Evolutionary conservation across 2,329 filamentous ascomycete genomes (phyloP).

Genomic region (Botrytis fabae): DNA sequence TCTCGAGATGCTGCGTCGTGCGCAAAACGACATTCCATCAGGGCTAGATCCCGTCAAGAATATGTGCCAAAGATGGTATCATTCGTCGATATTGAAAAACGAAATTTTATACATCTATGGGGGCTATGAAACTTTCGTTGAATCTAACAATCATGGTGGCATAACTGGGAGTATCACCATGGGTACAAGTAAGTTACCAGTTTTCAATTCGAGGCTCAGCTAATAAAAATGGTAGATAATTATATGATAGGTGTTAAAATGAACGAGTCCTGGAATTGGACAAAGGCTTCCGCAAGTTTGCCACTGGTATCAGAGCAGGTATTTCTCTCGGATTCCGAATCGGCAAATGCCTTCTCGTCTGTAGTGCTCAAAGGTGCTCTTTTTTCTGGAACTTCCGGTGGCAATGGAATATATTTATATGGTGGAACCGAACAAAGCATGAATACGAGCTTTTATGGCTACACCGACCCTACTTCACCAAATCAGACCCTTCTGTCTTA

Average conservation of each 20-base stretch:
- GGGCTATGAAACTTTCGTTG: constrained; percentile 21
- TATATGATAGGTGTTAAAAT: constrained; percentile 25
- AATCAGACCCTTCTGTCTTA: constrained; percentile 13
- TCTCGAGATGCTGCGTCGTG: constrained; percentile 14
- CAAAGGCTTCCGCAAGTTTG: constrained; percentile 12
- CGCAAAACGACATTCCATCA: constrained; percentile 14
- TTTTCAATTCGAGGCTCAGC: not conserved
- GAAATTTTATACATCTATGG: constrained; percentile 21
- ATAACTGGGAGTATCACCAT: constrained; percentile 13
- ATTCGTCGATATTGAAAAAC: constrained; percentile 21
- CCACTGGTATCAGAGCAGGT: constrained; percentile 21
- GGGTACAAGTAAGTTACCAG: constrained; percentile 26
- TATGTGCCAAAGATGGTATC: constrained; percentile 23
- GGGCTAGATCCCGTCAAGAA: constrained; percentile 19
- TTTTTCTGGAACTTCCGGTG: constrained; percentile 21
- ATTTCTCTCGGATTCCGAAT: constrained; percentile 15
- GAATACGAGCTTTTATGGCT: constrained; percentile 26
- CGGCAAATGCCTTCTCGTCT: constrained; percentile 16
- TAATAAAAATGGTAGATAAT: constrained; percentile 21
- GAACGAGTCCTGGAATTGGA: constrained; percentile 27
- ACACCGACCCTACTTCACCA: constrained; percentile 16
- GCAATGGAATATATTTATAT: constrained; percentile 26
- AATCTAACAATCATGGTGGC: constrained; percentile 12
- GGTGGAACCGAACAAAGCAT: constrained; percentile 26
- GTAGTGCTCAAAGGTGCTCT: constrained; percentile 20